A percentile compares a stretch with the other conserved stretches of the same genome.
phyloP scores from a whole-genome alignment of 768 basidiomycete genomes.

The Kwoniella sp. region DNA sequence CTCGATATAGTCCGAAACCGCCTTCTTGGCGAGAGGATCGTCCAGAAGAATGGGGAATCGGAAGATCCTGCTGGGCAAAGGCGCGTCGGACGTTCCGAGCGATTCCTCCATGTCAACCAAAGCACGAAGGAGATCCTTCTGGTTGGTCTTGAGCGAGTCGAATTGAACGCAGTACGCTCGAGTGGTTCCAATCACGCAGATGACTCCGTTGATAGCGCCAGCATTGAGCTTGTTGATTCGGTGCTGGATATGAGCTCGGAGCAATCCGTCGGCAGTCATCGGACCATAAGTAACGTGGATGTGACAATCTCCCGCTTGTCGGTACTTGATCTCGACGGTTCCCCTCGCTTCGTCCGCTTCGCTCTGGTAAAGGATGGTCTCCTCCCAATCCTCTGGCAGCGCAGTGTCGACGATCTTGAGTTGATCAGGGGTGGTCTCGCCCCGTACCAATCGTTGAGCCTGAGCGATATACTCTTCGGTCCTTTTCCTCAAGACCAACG shows the following conservation, averaged over 20 bases:
- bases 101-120: constrained; percentile 52
- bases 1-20: constrained; percentile 58
- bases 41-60: constrained; percentile 63
- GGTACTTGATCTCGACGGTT: constrained; percentile 54
- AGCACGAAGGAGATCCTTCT: constrained; percentile 53
- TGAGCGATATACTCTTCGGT: constrained; percentile 48
- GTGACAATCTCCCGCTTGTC: constrained; percentile 64
- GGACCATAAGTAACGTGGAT: constrained; percentile 64
- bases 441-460: constrained; percentile 8
- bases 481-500: constrained; percentile 43
- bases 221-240: constrained; percentile 49
- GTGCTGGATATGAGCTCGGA: constrained; percentile 60
- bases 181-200: constrained; percentile 60
- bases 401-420: constrained; percentile 26
- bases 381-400: constrained; percentile 26
- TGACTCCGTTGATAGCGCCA: constrained; percentile 52
- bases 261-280: constrained; percentile 57
- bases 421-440: not conserved
- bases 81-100: constrained; percentile 52
- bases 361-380: constrained; percentile 53
- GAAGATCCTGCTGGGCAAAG: constrained; percentile 57
- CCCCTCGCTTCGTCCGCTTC: constrained; percentile 16
- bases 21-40: constrained; percentile 59
- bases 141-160: constrained; percentile 54
- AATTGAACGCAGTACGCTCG: constrained; percentile 57